Conservation (phyloP, 1,139 yeast genomes). For the Suhomyces bokatorum region DNA sequence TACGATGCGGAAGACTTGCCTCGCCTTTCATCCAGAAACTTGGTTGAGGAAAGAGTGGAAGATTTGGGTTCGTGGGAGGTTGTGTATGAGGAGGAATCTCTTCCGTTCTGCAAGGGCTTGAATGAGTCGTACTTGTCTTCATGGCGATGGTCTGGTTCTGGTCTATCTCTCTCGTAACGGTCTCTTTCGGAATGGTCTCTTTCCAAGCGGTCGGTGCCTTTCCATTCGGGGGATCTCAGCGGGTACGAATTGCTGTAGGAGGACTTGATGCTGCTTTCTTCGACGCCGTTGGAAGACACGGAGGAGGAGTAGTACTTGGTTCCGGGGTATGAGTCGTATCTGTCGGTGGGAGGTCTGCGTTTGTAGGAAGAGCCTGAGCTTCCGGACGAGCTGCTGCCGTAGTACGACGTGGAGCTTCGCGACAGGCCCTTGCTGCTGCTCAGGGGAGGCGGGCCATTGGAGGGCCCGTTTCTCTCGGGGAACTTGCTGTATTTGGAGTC, state of each 20-base stretch:
- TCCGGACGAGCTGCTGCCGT: constrained; percentile 9
- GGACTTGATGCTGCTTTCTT: constrained; percentile 10
- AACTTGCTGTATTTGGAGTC: constrained; percentile 19
- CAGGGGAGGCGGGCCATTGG: constrained; percentile 3
- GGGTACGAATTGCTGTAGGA: constrained; percentile 8
- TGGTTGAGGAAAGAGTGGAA: constrained; percentile 8
- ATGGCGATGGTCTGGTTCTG: not conserved
- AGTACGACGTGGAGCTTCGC: constrained; percentile 10
- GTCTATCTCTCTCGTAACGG: not conserved
- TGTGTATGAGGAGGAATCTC: not conserved
- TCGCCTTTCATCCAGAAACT: constrained; percentile 13
- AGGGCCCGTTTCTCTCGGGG: not conserved
- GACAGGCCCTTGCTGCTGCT: constrained; percentile 4
- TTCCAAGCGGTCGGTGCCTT: constrained; percentile 1
- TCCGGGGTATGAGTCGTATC: constrained; percentile 17
- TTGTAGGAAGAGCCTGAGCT: constrained; percentile 9
- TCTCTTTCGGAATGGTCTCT: not conserved
- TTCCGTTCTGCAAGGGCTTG: constrained; percentile 1
- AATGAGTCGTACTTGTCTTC: constrained; percentile 7
- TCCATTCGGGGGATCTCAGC: constrained; percentile 11
- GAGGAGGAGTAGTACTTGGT: constrained; percentile 11
- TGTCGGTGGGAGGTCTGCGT: constrained; percentile 12
- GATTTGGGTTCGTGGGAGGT: constrained; percentile 1
- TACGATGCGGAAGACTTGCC: constrained; percentile 7
- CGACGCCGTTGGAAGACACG: constrained; percentile 12